These are phyloP conservation scores for Wilhelminamyces savonicus DNA, from an alignment of 805 yeast genomes.

Conservation along the genomic window DNA sequence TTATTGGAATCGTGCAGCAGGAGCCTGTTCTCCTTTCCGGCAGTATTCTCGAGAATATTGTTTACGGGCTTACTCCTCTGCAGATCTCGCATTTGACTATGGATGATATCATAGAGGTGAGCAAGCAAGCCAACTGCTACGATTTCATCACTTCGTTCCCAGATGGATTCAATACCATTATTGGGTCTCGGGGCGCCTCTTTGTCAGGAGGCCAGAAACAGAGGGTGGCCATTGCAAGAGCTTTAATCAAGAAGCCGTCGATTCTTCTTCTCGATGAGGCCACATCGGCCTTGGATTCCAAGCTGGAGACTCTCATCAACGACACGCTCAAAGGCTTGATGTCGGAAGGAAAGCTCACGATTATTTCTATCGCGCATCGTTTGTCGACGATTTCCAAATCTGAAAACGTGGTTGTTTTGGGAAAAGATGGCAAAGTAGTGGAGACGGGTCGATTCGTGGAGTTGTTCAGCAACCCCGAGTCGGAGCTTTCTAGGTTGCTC, in stretches of 20 bases:
- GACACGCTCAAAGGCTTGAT: constrained; percentile 35
- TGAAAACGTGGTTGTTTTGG: constrained; percentile 37
- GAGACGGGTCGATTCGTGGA: constrained; percentile 33
- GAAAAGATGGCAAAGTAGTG: constrained; percentile 34
- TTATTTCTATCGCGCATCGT: constrained; percentile 40
- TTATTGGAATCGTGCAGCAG: constrained; percentile 57
- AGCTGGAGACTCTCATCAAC: constrained; percentile 41
- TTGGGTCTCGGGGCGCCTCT: constrained; percentile 51
- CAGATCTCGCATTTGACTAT: constrained; percentile 28
- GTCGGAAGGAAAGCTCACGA: constrained; percentile 33
- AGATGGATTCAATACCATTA: constrained; percentile 53
- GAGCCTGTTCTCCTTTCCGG: constrained; percentile 56
- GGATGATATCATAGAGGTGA: constrained; percentile 38
- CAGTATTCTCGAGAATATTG: constrained; percentile 47
- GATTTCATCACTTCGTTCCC: constrained; percentile 52
- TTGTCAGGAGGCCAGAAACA: constrained; percentile 76
- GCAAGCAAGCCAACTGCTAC: constrained; percentile 50
- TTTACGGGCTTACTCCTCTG: constrained; percentile 41
- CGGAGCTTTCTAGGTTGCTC: constrained; percentile 35
- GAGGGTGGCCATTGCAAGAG: constrained; percentile 70
- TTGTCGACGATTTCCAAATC: constrained; percentile 40
- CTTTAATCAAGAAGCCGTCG: constrained; percentile 60
- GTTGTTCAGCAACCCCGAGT: constrained; percentile 33
- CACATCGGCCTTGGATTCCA: constrained; percentile 55
- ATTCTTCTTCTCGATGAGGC: constrained; percentile 65